Base-by-base conservation (phyloP, 2,329 filamentous ascomycete genomes). In the Aspergillus latus region DNA sequence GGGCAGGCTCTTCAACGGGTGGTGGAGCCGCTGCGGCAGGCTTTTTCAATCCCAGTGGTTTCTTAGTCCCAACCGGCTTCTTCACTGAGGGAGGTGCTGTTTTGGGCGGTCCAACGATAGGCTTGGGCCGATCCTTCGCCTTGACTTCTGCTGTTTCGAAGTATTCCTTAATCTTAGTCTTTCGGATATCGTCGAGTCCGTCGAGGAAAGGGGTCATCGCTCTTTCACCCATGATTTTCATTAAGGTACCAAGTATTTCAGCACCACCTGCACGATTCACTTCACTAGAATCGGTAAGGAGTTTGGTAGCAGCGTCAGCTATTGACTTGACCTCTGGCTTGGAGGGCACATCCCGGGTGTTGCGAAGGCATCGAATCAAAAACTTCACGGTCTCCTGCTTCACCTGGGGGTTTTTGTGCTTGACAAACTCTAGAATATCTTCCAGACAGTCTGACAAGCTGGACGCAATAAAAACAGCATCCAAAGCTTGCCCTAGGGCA, bases 141-240 rank as follows among this genome's bases (percentile, higher is more conserved):
- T 91, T 92, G 52, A 95, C 90, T 69, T 93, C 87, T 29, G 90
- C 90, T 4, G 83, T 81, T 54, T 93, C 89, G 58, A 87, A 89
- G 72, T 86, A 97, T 72, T 99, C 94, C 77, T 95, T 97, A 72
- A 97, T 89, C 74, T 97, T 99, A 60, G 82, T 89, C 78, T 96
- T 97, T 59, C 92, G 85, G 63, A 97, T 97, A 26, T 99, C 94
- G 69, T 99, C 94, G 2, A 99, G 80, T 2, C 91, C 91, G 61
- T 97, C 93, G 13, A 99, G 78, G 71, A 96, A 89, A 7, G 90
- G 88, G 43, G 89, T 91, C 94, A 99, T 99, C 51, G 90, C 90
- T 56, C 94, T 86, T 74, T 99, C 95, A 42, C 94, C 93, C 78
- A 97, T 90, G 54, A 99, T 97, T 78, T 97, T 99, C 94, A 97